A percentile compares a stretch with the other conserved stretches of the same genome.
These are phyloP conservation scores for Tylopilus sp. DNA, from an alignment of 1,284 basidiomycete genomes.

Conservation along the genomic window DNA sequence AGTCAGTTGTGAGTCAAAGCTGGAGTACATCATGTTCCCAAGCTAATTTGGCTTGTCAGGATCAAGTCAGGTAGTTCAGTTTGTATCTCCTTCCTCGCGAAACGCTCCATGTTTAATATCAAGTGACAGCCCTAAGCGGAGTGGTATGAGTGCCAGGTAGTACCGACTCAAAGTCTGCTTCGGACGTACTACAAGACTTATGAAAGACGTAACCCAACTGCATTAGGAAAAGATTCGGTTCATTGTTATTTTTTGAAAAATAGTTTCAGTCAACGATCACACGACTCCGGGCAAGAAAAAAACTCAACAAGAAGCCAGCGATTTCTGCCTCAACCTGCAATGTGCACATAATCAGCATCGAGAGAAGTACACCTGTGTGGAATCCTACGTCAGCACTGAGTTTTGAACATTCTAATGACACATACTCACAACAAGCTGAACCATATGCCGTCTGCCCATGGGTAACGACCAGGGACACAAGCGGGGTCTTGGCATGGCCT, in stretches of 20 bases:
- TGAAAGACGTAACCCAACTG: constrained; percentile 29
- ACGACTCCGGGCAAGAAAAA: neutral
- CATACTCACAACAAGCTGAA: constrained; percentile 16
- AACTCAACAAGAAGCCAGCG: constrained; percentile 27
- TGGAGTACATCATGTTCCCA: constrained; percentile 2
- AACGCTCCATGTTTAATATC: constrained; percentile 35
- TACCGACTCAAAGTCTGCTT: neutral
- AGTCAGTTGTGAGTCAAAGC: too few relatives aligned
- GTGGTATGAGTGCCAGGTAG: neutral
- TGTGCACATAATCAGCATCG: constrained; percentile 18
- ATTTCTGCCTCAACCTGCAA: constrained; percentile 21
- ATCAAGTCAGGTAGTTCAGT: neutral
- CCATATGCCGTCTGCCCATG: constrained; percentile 26
- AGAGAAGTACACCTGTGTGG: constrained; percentile 18
- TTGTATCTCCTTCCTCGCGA: constrained; percentile 18
- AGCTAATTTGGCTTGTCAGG: constrained; percentile 22
- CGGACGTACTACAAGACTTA: constrained; percentile 26
- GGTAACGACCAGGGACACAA: constrained; percentile 32
- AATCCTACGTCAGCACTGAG: constrained; percentile 6
- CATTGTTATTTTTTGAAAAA: too few relatives aligned
- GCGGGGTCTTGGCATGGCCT: constrained; percentile 26
- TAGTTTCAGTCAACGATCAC: constrained; percentile 12
- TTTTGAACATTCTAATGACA: too few relatives aligned
- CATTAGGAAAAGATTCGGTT: neutral
- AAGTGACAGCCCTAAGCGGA: constrained; percentile 30